phyloP scores from a whole-genome alignment of 2,329 filamentous ascomycete species.

The Fusarium buharicum region DNA sequence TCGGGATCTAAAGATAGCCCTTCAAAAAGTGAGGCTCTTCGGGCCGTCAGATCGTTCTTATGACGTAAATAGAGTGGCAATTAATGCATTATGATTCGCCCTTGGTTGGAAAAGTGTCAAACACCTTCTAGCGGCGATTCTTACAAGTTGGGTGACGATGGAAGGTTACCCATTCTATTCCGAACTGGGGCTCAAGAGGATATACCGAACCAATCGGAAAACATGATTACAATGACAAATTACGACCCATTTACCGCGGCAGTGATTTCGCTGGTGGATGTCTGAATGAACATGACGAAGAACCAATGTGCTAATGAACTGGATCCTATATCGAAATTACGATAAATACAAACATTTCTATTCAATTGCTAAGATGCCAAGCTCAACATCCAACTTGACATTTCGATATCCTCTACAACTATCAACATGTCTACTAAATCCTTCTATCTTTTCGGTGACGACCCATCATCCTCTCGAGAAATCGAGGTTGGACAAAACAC shows the following conservation, averaged over 20 bases:
- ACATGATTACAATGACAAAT: no score
- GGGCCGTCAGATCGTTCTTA: neutral
- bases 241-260: no score
- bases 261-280: no score
- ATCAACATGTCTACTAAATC: slow-evolving; percentile 49
- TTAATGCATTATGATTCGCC: neutral
- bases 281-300: no score
- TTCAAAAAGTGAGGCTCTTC: neutral
- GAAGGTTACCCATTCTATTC: no score
- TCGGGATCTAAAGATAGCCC: neutral
- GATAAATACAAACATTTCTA: no score
- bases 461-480: slow-evolving; percentile 47
- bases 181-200: no score
- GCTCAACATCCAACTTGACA: no score
- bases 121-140: no score
- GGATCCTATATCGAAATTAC: neutral
- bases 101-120: neutral
- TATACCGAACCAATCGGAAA: no score
- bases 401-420: neutral
- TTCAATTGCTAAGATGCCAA: no score
- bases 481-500: slow-evolving; percentile 49
- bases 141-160: no score
- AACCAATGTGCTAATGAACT: neutral
- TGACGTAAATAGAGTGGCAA: neutral
- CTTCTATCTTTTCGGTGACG: slow-evolving; percentile 57